Conservation (phyloP, 2,329 filamentous ascomycete species). For the Dryadomyces quercus-mongolicae region DNA sequence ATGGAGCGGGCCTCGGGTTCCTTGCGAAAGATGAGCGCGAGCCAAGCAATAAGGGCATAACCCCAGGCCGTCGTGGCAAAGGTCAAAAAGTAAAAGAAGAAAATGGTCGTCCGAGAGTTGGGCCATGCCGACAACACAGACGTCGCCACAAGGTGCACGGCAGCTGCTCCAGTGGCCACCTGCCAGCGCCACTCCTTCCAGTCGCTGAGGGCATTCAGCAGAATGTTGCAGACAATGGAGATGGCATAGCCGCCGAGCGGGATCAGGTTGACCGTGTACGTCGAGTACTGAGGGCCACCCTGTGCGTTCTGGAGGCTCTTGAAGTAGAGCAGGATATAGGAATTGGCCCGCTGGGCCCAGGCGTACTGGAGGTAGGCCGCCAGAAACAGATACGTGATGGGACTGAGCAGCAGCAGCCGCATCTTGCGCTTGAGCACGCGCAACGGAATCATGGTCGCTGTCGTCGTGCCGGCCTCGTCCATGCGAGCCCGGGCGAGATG, state of each 20-base stretch:
- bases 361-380: slow-evolving; percentile 21
- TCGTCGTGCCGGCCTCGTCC: not conserved
- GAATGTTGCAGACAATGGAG: slow-evolving; percentile 22
- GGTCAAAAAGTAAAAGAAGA: slow-evolving; percentile 24
- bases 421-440: not conserved
- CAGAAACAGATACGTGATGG: slow-evolving; percentile 3
- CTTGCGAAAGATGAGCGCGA: slow-evolving; percentile 13
- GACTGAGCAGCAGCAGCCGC: not conserved
- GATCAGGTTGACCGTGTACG: slow-evolving; percentile 16
- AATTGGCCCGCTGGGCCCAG: not conserved
- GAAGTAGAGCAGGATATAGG: not conserved
- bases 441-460: not conserved
- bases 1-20: slow-evolving; percentile 26
- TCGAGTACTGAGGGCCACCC: slow-evolving; percentile 10
- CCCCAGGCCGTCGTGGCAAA: slow-evolving; percentile 21
- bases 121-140: slow-evolving; percentile 21
- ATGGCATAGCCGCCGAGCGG: slow-evolving; percentile 16
- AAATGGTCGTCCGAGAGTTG: slow-evolving; percentile 20
- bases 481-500: not conserved
- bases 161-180: slow-evolving; percentile 19
- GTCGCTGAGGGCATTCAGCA: slow-evolving; percentile 23
- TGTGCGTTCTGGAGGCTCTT: not conserved
- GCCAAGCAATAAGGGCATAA: slow-evolving; percentile 24
- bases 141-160: slow-evolving; percentile 13
- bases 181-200: slow-evolving; percentile 28